These are phyloP conservation scores for Leishmania mexicana DNA, from an alignment of 208 protist genomes.

Conservation along the genomic window DNA sequence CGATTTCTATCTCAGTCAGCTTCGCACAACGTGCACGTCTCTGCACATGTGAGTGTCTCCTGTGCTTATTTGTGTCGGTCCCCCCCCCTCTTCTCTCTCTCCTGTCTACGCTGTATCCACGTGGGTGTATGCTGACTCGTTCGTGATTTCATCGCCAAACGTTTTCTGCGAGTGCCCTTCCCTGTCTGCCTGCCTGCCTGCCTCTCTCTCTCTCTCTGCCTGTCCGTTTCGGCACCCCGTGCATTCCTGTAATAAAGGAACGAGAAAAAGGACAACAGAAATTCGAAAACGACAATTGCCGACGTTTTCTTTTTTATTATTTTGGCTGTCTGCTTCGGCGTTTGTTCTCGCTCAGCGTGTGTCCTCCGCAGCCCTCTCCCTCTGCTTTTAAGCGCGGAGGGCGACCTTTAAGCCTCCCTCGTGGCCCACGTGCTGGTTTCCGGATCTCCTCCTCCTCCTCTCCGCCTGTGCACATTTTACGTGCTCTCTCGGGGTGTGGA, in stretches of 20 bases:
- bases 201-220: neutral
- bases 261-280: neutral
- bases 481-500: too few relatives aligned
- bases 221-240: neutral
- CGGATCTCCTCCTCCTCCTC: too few relatives aligned
- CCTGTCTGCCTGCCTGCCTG: neutral
- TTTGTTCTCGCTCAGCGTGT: neutral
- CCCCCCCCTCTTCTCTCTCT: neutral
- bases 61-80: neutral
- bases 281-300: neutral
- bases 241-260: neutral
- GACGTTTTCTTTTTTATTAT: neutral
- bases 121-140: neutral
- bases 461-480: too few relatives aligned
- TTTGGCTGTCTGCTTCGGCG: neutral
- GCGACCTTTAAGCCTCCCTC: too few relatives aligned
- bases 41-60: neutral
- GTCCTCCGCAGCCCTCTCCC: neutral
- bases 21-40: neutral
- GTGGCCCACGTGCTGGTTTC: too few relatives aligned
- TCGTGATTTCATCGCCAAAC: neutral
- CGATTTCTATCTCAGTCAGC: neutral
- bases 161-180: neutral
- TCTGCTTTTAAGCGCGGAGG: too few relatives aligned
- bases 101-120: neutral